Base-by-base conservation (phyloP, 169 alveolate species). In the Plasmodium cynomolgi region DNA sequence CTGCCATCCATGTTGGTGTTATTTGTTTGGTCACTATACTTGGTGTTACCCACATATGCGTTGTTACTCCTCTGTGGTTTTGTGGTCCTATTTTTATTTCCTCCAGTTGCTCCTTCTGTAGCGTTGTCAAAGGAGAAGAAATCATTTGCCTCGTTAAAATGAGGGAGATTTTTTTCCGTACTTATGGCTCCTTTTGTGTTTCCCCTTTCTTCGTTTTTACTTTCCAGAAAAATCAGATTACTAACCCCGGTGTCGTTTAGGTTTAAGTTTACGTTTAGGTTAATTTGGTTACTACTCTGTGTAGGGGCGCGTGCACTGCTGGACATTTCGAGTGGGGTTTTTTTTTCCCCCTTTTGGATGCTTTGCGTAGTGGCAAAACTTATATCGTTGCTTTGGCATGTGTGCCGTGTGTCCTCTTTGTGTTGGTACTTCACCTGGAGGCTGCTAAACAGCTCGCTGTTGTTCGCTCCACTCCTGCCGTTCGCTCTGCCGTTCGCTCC, bases 361-460 rank as follows among this genome's bases (percentile, higher is more conserved):
- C 17, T 44, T n/a, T 23, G 58, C 56, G n/a, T 11, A 15, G 50
- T 80, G 34, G 37, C 17, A 26, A 39, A 6, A 9, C 9, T 80
- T 7, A 23, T 68, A 37, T 84, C 82, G 50, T 41, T 37, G 6
- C 68, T 31, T 23, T 34, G 17, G n/a, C n/a, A n/a, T 79, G 50
- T 23, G 26, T 44, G 34, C 34, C 31, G 44, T 50, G 75, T 44
- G 15, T 37, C 20, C 17, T 62, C 3, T 23, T 23, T 39, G 7
- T 23, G 31, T 77, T 47, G 33, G 15, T 31, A 39, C 39, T 83
- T 88, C 37, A 73, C 86, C 9, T 83, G 74, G 44, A 83, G 71
- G n/a, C 95, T 83, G 62, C 34, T 94, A 54, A 85, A 85, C 62
- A 85, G 26, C 50, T 84, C 80, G 31, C 4, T 80, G 50, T 20